Evolutionary conservation across 106 monocot genomes (phyloP).

Genomic region (Dioscorea zingiberensis): DNA sequence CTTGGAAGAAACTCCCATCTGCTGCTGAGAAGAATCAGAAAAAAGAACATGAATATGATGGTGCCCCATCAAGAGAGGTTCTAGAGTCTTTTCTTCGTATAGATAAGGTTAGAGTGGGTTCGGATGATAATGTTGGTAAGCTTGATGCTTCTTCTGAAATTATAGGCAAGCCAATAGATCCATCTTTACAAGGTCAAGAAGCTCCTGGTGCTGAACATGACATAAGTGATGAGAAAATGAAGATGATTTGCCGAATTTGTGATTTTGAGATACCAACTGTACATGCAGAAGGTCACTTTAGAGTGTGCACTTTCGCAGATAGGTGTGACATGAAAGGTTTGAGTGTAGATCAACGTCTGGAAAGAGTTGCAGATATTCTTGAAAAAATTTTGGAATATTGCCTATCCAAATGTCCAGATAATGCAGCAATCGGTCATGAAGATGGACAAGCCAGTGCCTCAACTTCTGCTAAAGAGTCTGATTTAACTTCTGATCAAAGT

Average conservation of each 20-base stretch:
- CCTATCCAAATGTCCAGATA: slow-evolving; percentile 19
- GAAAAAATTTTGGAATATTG: slow-evolving; percentile 59
- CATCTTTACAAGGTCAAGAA: background rate
- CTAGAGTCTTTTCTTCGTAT: background rate
- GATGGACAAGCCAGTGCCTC: slow-evolving; percentile 6
- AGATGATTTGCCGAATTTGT: slow-evolving; percentile 96
- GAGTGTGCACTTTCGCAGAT: slow-evolving; percentile 77
- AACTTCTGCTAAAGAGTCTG: slow-evolving; percentile 17
- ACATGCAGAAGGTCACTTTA: slow-evolving; percentile 75
- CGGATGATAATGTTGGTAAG: background rate
- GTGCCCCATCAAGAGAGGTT: background rate
- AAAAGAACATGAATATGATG: slow-evolving; percentile 10
- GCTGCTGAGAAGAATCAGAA: slow-evolving; percentile 64
- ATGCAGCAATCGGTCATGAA: slow-evolving; percentile 11
- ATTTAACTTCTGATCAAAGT: slow-evolving; percentile 14
- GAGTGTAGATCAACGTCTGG: slow-evolving; percentile 60
- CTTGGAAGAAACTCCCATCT: slow-evolving; percentile 96
- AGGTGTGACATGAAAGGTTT: slow-evolving; percentile 86
- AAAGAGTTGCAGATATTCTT: slow-evolving; percentile 66
- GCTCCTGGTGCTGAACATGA: slow-evolving; percentile 10
- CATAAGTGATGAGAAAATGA: slow-evolving; percentile 23
- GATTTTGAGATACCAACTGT: slow-evolving; percentile 85
- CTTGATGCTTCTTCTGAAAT: slow-evolving; percentile 8
- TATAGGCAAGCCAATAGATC: slow-evolving; percentile 4
- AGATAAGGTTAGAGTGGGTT: background rate